These are phyloP conservation scores for Microdochium nivale DNA, from an alignment of 2,329 filamentous ascomycete species.

Conservation along the genomic window DNA sequence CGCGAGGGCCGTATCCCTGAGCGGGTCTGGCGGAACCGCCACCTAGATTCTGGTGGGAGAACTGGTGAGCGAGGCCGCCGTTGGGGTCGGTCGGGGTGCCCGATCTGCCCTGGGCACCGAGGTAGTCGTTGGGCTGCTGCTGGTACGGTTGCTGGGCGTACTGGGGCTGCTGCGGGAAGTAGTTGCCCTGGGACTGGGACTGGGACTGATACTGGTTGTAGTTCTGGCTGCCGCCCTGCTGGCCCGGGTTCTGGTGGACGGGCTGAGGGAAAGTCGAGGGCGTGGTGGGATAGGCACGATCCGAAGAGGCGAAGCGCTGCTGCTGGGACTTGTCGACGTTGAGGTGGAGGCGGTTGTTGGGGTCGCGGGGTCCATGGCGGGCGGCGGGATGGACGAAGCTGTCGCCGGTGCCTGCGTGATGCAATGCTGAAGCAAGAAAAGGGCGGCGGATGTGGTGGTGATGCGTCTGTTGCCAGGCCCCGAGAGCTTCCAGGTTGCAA, in stretches of 20 bases:
- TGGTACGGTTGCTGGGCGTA: conserved; percentile 23
- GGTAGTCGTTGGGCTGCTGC: conserved; percentile 15
- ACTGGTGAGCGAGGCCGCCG: conserved; percentile 87
- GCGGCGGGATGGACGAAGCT: background rate
- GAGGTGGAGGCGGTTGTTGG: conserved; percentile 55
- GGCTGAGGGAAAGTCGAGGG: conserved; percentile 95
- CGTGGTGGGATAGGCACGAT: conserved; percentile 73
- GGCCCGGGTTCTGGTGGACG: conserved; percentile 44
- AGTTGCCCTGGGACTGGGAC: conserved; percentile 35
- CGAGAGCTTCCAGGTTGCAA: too few species aligned
- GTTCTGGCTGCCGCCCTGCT: conserved; percentile 30
- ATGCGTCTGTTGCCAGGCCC: background rate
- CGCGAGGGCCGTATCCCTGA: conserved; percentile 59
- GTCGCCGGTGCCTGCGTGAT: background rate
- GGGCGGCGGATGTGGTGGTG: background rate
- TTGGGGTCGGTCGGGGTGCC: conserved; percentile 66
- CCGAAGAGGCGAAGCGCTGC: conserved; percentile 49
- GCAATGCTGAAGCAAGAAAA: background rate
- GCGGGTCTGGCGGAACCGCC: conserved; percentile 48
- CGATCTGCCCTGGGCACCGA: conserved; percentile 29
- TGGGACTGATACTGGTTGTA: conserved; percentile 40
- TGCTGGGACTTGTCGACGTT: conserved; percentile 61
- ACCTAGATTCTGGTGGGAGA: conserved; percentile 90
- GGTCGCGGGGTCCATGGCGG: conserved; percentile 39
- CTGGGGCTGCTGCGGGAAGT: conserved; percentile 48